Percentiles rank a stretch among this genome's conserved stretches.
phyloP scores from a whole-genome alignment of 345 rosid genomes.

The Pugionium cornutum region DNA sequence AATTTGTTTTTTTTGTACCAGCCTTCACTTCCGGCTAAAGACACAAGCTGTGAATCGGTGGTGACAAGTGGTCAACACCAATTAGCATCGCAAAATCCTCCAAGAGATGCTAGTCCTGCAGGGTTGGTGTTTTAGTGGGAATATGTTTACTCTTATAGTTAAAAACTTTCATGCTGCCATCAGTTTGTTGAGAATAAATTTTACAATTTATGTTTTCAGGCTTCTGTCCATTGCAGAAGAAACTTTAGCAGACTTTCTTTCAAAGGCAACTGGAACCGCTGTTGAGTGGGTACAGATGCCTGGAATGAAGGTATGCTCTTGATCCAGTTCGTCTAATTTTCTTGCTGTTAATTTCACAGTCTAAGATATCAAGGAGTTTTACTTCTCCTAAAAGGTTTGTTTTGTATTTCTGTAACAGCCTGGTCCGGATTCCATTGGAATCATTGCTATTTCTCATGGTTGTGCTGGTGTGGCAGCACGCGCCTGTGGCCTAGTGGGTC shows the following conservation, averaged over 20 bases:
- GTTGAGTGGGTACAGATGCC: slow-evolving; percentile 99
- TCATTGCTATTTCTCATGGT: slow-evolving; percentile 99
- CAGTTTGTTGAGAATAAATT: slow-evolving; percentile 7
- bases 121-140: slow-evolving; percentile 65
- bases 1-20: slow-evolving; percentile 40
- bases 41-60: slow-evolving; percentile 98
- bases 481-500: slow-evolving; percentile 99
- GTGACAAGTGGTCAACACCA: slow-evolving; percentile 98
- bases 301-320: slow-evolving; percentile 94
- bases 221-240: slow-evolving; percentile 99
- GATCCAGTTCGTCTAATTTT: neutral
- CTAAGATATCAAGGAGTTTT: neutral
- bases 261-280: slow-evolving; percentile 99
- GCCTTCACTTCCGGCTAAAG: slow-evolving; percentile 92
- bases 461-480: slow-evolving; percentile 99
- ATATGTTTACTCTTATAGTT: slow-evolving; percentile 50
- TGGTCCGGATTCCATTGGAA: slow-evolving; percentile 99
- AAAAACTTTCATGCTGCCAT: slow-evolving; percentile 29
- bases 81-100: slow-evolving; percentile 92
- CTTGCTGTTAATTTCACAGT: neutral
- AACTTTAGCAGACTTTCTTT: slow-evolving; percentile 99
- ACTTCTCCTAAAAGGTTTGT: neutral
- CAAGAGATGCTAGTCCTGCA: slow-evolving; percentile 99
- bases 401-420: slow-evolving; percentile 55
- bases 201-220: slow-evolving; percentile 45